Base-by-base conservation (phyloP, 202 grass and related monocot species). In the Schoenoplectus triqueter region DNA sequence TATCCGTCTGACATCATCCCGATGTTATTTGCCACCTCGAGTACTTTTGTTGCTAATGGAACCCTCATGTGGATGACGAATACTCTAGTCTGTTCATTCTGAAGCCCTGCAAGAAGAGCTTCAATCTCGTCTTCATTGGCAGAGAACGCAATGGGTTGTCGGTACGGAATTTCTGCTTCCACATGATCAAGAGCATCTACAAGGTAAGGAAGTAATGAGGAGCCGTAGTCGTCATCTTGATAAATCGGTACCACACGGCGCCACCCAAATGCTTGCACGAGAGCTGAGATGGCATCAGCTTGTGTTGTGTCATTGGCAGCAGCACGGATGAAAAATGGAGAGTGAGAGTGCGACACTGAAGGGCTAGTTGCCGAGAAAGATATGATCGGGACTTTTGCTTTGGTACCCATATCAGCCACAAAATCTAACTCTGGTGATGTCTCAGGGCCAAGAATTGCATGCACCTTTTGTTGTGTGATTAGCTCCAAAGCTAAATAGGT, bases 321-420 rank as follows among this genome's bases (percentile, higher is more conserved):
- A 15, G 91, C 92, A 78, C 92, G 95, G 14, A 61, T 48, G 89
- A 97, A 97, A 87, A 84, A 97, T 13, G 59, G 45, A 7, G 83
- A 57, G 3, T 0, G 42, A 19, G 86, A 15, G 18, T 80, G 75
- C 1, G 89, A 90, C 39, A 97, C 85, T 6, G 89, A 92, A 2
- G 95, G 90, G 89, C 95, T 94, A 2, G 90, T 97, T 31, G 95
- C 86, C 5, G 95, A 93, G 88, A 91, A 90, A 60, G 90, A 90
- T 14, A 97, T 60, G 11, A 93, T 64, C 15, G 95, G 95, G 75
- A 97, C 84, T 55, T 89, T 85, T 2, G 85, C 78, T 69, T 60
- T 82, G 64, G 90, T 88, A 61, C 91, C 95, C 45, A 97, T 75
- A 21, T 89, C 80, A 15, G 89, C 88, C 7, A 97, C 85, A 86